Base-by-base conservation (phyloP, 2,329 filamentous ascomycete species). In the Epicoccum nigrum region DNA sequence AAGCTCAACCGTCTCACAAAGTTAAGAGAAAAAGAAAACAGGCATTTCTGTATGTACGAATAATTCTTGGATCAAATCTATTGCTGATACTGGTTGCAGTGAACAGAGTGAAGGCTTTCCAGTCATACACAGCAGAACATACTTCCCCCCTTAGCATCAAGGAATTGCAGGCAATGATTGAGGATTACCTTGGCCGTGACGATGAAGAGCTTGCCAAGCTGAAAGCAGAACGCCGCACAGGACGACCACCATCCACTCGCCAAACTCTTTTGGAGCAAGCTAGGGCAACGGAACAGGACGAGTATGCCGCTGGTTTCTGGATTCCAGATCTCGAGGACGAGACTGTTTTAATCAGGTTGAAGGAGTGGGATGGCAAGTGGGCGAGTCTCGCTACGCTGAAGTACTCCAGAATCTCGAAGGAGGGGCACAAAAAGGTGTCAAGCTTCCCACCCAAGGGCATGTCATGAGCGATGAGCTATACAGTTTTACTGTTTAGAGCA, bases 251-350 rank as follows among this genome's bases (percentile, higher is more conserved):
- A 15, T 89, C 82, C 66, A 85, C 86, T 17, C 86, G 84, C 54
- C 91, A 97, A 71, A 89, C 92, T 60, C 77, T 90, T 16, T 77
- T 97, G 31, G 86, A 85, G 70, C 81, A 90, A 64, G 87, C 86
- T 58, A 86, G 89, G 46, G 81, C 83, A 12, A 77, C 77, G 1
- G 88, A 97, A 58, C 81, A 87, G 67, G 88, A 88, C 62, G 94
- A 99, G 77, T 90, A 89, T 60, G 83, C 87, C 57, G 85, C 86
- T 45, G 94, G 94, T 0, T 95, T 96, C 67, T 88, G 89, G 90
- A 73, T 95, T 32, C 92, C 93, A 0, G 89, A 97, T 68, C 77
- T 97, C 45, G 83, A 85, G 47, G 81, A 86, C 33, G 78, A 81
- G 32, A 82, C 86, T 39, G 91, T 86, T 60, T 75, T 89, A 43